Conservation (phyloP, 164 flowering plant genomes). For the Buxus sempervirens region DNA sequence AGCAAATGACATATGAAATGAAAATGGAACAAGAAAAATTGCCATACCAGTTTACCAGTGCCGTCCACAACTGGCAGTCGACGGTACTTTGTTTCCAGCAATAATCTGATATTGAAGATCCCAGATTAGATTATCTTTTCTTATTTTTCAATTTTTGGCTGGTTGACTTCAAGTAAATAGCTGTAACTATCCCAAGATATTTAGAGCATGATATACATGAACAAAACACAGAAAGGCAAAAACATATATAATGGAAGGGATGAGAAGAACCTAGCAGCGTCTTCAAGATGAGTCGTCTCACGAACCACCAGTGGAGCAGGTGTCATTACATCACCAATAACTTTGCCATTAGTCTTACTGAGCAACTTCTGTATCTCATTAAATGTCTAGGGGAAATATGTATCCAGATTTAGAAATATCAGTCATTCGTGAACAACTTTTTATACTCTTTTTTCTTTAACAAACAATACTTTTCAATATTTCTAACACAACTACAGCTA, state of each 20-base stretch:
- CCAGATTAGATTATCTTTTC: not conserved
- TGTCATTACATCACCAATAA: constrained; percentile 87
- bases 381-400: constrained; percentile 62
- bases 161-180: not conserved
- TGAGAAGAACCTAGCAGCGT: constrained; percentile 71
- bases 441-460: no score
- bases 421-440: not conserved
- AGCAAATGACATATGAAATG: not conserved
- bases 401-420: not conserved
- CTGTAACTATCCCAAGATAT: not conserved
- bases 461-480: not conserved
- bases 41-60: constrained; percentile 79
- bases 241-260: not conserved
- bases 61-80: constrained; percentile 90
- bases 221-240: not conserved
- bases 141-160: not conserved
- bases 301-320: constrained; percentile 84
- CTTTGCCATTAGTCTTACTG: constrained; percentile 78
- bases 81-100: constrained; percentile 89
- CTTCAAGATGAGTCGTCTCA: constrained; percentile 81
- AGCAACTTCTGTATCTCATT: constrained; percentile 84
- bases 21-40: not conserved
- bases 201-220: not conserved
- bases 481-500: not conserved
- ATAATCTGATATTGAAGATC: constrained; percentile 42